Base-by-base conservation (phyloP, 768 basidiomycete species). In the Trametes cubensis region DNA sequence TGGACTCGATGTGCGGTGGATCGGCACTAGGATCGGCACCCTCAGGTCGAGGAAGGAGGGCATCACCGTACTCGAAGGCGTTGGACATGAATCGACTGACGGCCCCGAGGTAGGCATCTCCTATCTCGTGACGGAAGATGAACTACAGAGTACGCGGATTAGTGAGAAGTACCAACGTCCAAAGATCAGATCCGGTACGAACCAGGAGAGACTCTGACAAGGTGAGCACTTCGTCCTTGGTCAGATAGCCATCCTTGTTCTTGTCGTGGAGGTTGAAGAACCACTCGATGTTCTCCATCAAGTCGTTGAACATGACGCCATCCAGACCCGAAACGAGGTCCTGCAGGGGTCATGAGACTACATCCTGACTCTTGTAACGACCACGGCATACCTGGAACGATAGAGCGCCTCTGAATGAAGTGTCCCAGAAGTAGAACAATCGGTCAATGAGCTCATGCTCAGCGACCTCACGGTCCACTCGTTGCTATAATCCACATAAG, bases 261-360 rank as follows among this genome's bases (percentile, higher is more conserved):
- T 95, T 95, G 76, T 95, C 94, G 64, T 96, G 93, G 51, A 98
- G 74, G 67, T 89, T 90, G 77, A 98, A 98, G 77, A 98, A 96
- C 96, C 96, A 99, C 73, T 97, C 93, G 69, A 98, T 96, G 67
- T 93, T 96, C 60, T 95, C 92, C 97, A 98, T 98, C 66, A 99
- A 77, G 73, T 98, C 97, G 65, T 93, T 95, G 77, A 92, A 90
- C 85, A 98, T 92, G 47, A 97, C 91, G 2, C 89, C 89, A 67
- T 97, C 89, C 51, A 98, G 79, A 1, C 97, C 96, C 28, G 79
- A 82, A 11, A 98, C 88, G 14, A 98, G 79, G 72, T 98, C 95
- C 92, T 98, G 70, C 18, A 61, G 26, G 2, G 10, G 20, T 11
- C 2, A 25, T 52, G 34, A 1, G 8, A 0, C 8, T 15, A 15